phyloP scores from a whole-genome alignment of 768 basidiomycete genomes.

The Collybia nuda region DNA sequence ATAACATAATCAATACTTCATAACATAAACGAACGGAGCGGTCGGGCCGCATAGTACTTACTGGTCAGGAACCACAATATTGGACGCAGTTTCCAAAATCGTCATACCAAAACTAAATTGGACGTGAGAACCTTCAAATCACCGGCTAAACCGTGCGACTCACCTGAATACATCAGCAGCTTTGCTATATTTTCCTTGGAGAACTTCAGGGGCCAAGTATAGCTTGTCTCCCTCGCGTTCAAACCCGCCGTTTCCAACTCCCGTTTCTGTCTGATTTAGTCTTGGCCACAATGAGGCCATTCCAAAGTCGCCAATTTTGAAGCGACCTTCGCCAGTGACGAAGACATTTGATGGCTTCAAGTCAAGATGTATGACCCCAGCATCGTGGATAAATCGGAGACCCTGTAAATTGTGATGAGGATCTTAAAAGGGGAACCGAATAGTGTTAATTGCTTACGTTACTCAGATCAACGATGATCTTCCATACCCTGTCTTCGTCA shows the following conservation, averaged over 20 bases:
- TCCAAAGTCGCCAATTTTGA: conserved; percentile 98
- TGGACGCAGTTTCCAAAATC: conserved; percentile 92
- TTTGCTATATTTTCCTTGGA: conserved; percentile 88
- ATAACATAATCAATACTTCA: conserved; percentile 26
- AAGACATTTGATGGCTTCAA: conserved; percentile 98
- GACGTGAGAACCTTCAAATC: conserved; percentile 37
- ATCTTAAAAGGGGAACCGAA: conserved; percentile 22
- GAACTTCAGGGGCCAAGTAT: conserved; percentile 94
- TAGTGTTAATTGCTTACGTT: conserved; percentile 59
- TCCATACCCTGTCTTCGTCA: conserved; percentile 95
- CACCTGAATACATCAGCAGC: conserved; percentile 97
- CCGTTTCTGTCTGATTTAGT: conserved; percentile 28
- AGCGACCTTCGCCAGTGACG: conserved; percentile 79
- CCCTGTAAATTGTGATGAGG: conserved; percentile 53
- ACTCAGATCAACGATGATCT: conserved; percentile 87
- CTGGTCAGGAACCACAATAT: conserved; percentile 97
- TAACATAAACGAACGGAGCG: conserved; percentile 10
- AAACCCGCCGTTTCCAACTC: conserved; percentile 48
- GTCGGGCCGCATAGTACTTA: conserved; percentile 43
- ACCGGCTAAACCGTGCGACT: conserved; percentile 39
- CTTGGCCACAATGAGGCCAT: conserved; percentile 96
- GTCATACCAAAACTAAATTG: conserved; percentile 85
- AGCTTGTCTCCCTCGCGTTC: conserved; percentile 97
- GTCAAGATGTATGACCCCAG: conserved; percentile 91
- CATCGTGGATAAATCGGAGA: conserved; percentile 84